Percentiles rank a stretch among this genome's conserved stretches.
Evolutionary conservation across 1,284 basidiomycete genomes (phyloP).

Genomic region (Stereum hirsutum): DNA sequence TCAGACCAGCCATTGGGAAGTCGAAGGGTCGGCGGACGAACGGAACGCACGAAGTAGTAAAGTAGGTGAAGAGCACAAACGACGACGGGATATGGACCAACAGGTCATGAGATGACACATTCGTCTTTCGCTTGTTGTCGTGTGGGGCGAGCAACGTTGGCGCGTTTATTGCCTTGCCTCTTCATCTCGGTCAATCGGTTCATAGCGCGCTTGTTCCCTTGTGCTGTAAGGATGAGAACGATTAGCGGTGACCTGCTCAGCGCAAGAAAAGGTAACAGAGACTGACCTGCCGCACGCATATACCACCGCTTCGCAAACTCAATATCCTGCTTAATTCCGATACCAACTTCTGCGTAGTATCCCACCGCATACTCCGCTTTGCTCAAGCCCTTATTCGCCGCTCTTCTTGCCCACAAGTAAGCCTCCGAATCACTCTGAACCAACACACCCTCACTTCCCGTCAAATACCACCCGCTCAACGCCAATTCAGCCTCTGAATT

Average conservation of each 20-base stretch:
- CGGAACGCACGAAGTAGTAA: too few species aligned
- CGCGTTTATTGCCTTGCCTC: constrained; percentile 64
- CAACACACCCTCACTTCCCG: constrained; percentile 89
- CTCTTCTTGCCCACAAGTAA: constrained; percentile 91
- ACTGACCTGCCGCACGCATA: constrained; percentile 91
- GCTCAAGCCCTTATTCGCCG: constrained; percentile 87
- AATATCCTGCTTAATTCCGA: constrained; percentile 92
- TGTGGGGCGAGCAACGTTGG: constrained; percentile 74
- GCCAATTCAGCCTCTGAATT: constrained; percentile 94
- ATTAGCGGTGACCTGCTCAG: constrained; percentile 2
- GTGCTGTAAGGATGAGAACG: constrained; percentile 40
- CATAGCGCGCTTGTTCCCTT: constrained; percentile 94
- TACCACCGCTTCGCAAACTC: constrained; percentile 99
- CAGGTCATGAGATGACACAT: constrained; percentile 79
- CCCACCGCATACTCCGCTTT: constrained; percentile 97
- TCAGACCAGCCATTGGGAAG: too few species aligned
- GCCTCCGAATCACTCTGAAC: constrained; percentile 98
- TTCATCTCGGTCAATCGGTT: constrained; percentile 90
- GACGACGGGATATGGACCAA: too few species aligned
- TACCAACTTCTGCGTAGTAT: constrained; percentile 96
- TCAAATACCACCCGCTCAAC: constrained; percentile 95
- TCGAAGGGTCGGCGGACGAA: too few species aligned
- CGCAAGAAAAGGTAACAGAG: too few species aligned
- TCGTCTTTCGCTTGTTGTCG: constrained; percentile 88
- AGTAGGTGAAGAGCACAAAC: too few species aligned